Base-by-base conservation (phyloP, 176 grass and related monocot genomes). In the Rhynchospora pubera region DNA sequence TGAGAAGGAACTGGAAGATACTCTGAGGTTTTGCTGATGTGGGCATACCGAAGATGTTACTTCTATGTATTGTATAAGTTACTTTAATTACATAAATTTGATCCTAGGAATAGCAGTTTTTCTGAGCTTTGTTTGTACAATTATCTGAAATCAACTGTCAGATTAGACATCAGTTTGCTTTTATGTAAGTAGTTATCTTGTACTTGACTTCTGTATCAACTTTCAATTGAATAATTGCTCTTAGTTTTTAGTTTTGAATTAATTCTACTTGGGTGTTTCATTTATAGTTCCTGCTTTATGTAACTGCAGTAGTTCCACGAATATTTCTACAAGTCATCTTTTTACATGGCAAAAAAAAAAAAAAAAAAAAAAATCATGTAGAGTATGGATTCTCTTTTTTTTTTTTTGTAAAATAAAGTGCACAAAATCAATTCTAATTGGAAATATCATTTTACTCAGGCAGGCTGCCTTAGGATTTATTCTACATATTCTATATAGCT, bases 1-100 rank as follows among this genome's bases (percentile, higher is more conserved):
- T 77, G 92, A 99, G 79, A 90, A 95, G 89, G 92, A 99, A 82
- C 92, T 99, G 1, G 85, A 99, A 82, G 47, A 83, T 13, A 79
- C 96, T 43, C 83, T 93, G 78, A 65, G 89, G 66, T 91, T 91
- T 84, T 91, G 92, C 80, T 95, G 89, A 99, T 70, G 24, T 18
- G 3, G 9, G 18, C 44, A 47, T 18, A 22, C 44, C 39, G 21
- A 23, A 44, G 77, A 79, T 19, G 42, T 66, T 68, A 34, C 32
- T 68, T 81, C 13, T 64, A 65, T 64, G 39, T 45, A 50, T 26
- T 15, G 24, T 79, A 42, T 79, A 55, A 79, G 55, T 30, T 58
- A 32, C 18, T 79, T 42, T 79, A 45, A 32, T n/a, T 22, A 50
- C 43, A 61, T 57, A 42, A 79, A 46, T 46, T 69, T 70, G 15